Evolutionary conservation across 108 stramenopile species (phyloP).

Genomic region (Conticribra weissflogii): DNA sequence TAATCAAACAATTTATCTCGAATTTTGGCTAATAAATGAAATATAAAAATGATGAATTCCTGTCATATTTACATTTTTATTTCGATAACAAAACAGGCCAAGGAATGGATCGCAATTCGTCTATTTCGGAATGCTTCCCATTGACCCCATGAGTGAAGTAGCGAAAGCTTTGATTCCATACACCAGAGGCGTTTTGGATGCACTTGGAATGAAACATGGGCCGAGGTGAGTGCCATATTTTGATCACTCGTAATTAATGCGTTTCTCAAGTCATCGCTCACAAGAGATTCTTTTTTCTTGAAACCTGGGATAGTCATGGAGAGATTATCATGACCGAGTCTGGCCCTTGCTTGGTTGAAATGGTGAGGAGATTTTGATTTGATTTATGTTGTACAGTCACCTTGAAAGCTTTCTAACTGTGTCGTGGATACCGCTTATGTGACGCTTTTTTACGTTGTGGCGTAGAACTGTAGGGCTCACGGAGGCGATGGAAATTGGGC

Average conservation of each 20-base stretch:
- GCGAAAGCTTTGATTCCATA: conserved; percentile 87
- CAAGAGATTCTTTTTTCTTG: conserved; percentile 32
- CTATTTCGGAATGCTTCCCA: conserved; percentile 51
- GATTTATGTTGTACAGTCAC: too few relatives aligned
- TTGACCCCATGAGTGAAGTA: conserved; percentile 75
- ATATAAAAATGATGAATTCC: neutral
- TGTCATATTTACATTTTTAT: neutral
- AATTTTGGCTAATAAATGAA: neutral
- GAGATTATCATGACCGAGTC: conserved; percentile 67
- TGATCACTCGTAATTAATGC: neutral
- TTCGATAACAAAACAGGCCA: conserved; percentile 15
- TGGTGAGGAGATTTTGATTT: too few relatives aligned
- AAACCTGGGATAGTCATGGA: conserved; percentile 55
- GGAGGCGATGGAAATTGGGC: conserved; percentile 95
- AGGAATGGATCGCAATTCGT: conserved; percentile 86
- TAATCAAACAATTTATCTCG: neutral
- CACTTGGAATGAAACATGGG: conserved; percentile 66
- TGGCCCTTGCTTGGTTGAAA: conserved; percentile 84
- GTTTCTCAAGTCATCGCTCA: conserved; percentile 4
- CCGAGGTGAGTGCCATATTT: too few relatives aligned
- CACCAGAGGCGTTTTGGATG: conserved; percentile 79
- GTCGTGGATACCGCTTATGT: too few relatives aligned
- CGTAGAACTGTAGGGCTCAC: conserved; percentile 94
- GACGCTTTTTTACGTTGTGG: conserved; percentile 93
- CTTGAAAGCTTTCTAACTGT: conserved; percentile 80